phyloP scores from a whole-genome alignment of 805 yeast species.

The Vanderwaltozyma verrucispora region DNA sequence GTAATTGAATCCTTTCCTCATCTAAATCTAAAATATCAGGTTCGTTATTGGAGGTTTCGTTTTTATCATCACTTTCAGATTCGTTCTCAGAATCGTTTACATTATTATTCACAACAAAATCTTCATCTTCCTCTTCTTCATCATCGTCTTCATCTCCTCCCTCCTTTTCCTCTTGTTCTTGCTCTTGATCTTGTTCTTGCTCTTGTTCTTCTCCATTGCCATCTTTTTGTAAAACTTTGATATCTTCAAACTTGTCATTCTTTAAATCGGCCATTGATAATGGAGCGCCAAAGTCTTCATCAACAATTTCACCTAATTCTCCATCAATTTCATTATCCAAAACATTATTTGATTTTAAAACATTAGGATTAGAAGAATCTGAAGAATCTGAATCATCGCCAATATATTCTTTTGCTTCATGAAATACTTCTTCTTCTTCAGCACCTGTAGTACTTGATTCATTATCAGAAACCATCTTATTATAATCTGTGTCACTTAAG shows the following conservation, averaged over 20 bases:
- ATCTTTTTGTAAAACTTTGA: slow-evolving; percentile 22
- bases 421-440: slow-evolving; percentile 12
- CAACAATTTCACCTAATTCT: slow-evolving; percentile 27
- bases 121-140: slow-evolving; percentile 27
- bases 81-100: slow-evolving; percentile 13
- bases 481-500: slow-evolving; percentile 9
- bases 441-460: background rate
- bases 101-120: slow-evolving; percentile 20
- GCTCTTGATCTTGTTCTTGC: slow-evolving; percentile 24
- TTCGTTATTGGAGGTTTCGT: background rate
- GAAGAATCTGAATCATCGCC: slow-evolving; percentile 1
- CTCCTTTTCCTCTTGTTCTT: slow-evolving; percentile 19
- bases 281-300: slow-evolving; percentile 20
- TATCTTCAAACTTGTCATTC: slow-evolving; percentile 22
- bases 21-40: no score
- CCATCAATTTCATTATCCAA: slow-evolving; percentile 21
- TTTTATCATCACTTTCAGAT: slow-evolving; percentile 5
- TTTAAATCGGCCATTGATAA: no score
- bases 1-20: background rate
- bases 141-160: slow-evolving; percentile 26
- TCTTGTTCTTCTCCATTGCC: slow-evolving; percentile 22
- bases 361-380: no score
- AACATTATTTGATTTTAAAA: background rate
- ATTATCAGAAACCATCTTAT: background rate
- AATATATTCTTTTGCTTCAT: slow-evolving; percentile 18